Base-by-base conservation (phyloP, 2,329 filamentous ascomycete species). In the Ascochyta clinopodiicola region DNA sequence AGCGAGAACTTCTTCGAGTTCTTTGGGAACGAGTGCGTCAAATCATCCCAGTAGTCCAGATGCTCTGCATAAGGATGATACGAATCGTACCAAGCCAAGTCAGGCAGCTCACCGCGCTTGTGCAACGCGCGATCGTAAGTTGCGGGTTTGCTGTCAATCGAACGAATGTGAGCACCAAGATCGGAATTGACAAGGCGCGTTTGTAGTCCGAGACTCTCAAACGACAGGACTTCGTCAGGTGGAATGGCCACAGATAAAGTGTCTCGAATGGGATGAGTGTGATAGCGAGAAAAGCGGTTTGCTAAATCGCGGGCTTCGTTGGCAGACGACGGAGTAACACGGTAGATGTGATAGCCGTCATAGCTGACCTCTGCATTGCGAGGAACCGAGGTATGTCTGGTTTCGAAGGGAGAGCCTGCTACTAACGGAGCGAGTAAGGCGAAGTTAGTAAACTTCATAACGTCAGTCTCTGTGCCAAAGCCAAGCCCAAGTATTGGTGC, bases 131-230 rank as follows among this genome's bases (percentile, higher is more conserved):
- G 59, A 13, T 54, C 59, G 40, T 65, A 68, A 6, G 57, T 25
- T 1, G 36, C 15, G 9, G 45, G n/a, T 29, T 58, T 63, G 44
- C 34, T 48, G 4, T 66, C 59, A 13, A 57, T 62, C 6, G 56
- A 46, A 5, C 68, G 66, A 57, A 82, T 82, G 9, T 77, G 75
- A 8, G 65, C 65, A 22, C 79, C 79, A 24, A 82, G 67, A 59
- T 82, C 73, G 13, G 75, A 70, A 56, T 81, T 78, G 70, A 82
- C 75, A 12, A 77, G 61, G 36, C 74, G 68, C 6, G 62, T 62
- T n/a, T 72, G 66, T 38, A 79, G 63, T 3, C 68, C 71, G 8
- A 77, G 62, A 8, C 67, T 63, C 44, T 78, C 57, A 52, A 81
- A 81, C 3, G 69, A 66, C 0, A 63, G 53, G 10, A 79, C 50